phyloP scores from a whole-genome alignment of 257 asterid species.

The Rauvolfia tetraphylla region DNA sequence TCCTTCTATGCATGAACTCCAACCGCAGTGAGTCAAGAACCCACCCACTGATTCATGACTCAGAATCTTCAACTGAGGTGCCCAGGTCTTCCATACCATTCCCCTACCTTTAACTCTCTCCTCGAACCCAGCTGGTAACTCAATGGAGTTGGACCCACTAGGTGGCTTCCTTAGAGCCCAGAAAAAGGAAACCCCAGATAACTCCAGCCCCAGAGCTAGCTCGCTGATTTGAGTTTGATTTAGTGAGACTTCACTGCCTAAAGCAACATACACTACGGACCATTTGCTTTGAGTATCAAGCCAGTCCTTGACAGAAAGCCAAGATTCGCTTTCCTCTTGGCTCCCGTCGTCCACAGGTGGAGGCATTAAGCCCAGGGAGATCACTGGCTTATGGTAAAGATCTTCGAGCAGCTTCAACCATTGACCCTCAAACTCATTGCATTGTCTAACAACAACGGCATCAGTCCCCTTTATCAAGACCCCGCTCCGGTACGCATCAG shows the following conservation, averaged over 20 bases:
- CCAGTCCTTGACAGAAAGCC: constrained; percentile 21
- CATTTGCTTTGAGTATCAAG: constrained; percentile 20
- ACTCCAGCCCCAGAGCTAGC: constrained; percentile 32
- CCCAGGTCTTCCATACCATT: constrained; percentile 31
- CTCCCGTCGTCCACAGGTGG: background rate
- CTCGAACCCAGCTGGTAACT: constrained; percentile 10
- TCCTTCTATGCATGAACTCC: constrained; percentile 34
- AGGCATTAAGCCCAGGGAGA: constrained; percentile 27
- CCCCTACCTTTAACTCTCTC: constrained; percentile 16
- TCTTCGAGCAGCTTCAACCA: constrained; percentile 30
- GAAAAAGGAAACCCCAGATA: constrained; percentile 24
- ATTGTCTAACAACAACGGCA: constrained; percentile 11
- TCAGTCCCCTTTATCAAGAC: constrained; percentile 9
- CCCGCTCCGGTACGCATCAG: background rate
- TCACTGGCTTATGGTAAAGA: constrained; percentile 16
- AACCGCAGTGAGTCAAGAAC: constrained; percentile 31
- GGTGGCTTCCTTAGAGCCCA: constrained; percentile 30
- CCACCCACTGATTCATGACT: constrained; percentile 31
- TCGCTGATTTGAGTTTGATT: constrained; percentile 22
- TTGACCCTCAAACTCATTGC: constrained; percentile 22
- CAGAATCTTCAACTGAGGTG: constrained; percentile 27
- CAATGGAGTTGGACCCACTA: background rate
- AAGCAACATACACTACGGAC: constrained; percentile 25
- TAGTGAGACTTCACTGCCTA: constrained; percentile 29
- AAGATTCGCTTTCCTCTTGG: background rate